A percentile compares a stretch with the other conserved stretches of the same genome.
Evolutionary conservation across 1,139 yeast genomes (phyloP).

Genomic region (Groenewaldozyma sp.): DNA sequence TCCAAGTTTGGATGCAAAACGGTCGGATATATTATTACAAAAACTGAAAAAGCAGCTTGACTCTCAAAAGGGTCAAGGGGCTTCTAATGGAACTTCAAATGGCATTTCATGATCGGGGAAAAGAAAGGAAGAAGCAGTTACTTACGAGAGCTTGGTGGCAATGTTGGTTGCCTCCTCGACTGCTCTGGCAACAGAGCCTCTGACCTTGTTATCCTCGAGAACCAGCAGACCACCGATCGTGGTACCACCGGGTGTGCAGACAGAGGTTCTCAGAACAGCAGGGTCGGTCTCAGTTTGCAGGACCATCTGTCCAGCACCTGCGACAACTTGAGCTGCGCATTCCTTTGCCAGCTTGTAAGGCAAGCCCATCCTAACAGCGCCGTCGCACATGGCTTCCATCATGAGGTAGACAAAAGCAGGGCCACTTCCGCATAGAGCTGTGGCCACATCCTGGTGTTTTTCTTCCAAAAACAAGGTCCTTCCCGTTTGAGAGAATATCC

Average conservation of each 20-base stretch:
- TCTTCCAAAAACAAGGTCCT: constrained; percentile 38
- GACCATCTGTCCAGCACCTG: constrained; percentile 94
- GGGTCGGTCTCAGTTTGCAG: constrained; percentile 75
- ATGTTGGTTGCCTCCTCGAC: constrained; percentile 84
- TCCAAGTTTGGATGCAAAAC: constrained; percentile 1
- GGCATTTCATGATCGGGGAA: no score
- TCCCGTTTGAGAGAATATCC: constrained; percentile 56
- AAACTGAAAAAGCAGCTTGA: no score
- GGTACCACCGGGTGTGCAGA: constrained; percentile 97
- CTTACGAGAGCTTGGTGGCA: constrained; percentile 42
- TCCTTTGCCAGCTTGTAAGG: constrained; percentile 76
- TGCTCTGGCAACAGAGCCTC: constrained; percentile 80
- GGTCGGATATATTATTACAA: neutral
- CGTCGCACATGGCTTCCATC: constrained; percentile 89
- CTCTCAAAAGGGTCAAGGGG: no score
- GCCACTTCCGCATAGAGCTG: constrained; percentile 92
- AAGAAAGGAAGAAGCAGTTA: neutral
- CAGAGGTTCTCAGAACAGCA: constrained; percentile 78
- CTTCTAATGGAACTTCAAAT: no score
- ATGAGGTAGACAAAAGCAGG: constrained; percentile 89
- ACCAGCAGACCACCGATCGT: constrained; percentile 92
- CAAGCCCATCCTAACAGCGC: constrained; percentile 91
- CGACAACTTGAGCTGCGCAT: constrained; percentile 93
- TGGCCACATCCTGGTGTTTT: constrained; percentile 93
- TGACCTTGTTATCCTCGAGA: constrained; percentile 85